Conservation (phyloP, 805 yeast genomes). For the Teunomyces tritomae region DNA sequence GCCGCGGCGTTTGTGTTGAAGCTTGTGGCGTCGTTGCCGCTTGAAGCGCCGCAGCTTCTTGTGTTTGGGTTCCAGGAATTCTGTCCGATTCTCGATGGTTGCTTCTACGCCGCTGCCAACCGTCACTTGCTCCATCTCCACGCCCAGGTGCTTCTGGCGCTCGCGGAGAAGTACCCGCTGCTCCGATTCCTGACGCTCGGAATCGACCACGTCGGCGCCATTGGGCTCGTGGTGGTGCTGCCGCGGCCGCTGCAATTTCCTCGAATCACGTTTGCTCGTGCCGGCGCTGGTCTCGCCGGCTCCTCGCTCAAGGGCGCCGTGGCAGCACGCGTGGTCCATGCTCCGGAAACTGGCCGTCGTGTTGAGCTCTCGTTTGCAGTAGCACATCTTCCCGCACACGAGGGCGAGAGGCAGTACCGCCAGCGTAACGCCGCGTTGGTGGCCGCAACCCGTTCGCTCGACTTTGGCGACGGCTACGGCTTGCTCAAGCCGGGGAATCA, state of each 20-base stretch:
- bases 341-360: constrained; percentile 13
- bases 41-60: constrained; percentile 42
- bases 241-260: constrained; percentile 37
- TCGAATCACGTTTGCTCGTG: constrained; percentile 25
- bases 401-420: constrained; percentile 50
- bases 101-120: constrained; percentile 38
- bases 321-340: constrained; percentile 17
- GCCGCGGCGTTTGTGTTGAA: constrained; percentile 28
- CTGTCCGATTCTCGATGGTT: constrained; percentile 54
- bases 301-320: constrained; percentile 75
- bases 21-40: constrained; percentile 25
- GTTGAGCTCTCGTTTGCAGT: constrained; percentile 58
- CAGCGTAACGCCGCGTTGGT: constrained; percentile 54
- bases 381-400: constrained; percentile 77
- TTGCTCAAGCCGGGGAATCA: constrained; percentile 54
- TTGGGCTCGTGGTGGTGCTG: constrained; percentile 52
- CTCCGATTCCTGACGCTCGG: constrained; percentile 41
- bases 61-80: constrained; percentile 71
- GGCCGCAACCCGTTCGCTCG: constrained; percentile 50
- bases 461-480: constrained; percentile 57
- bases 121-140: constrained; percentile 31
- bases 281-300: constrained; percentile 54
- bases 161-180: constrained; percentile 9
- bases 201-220: constrained; percentile 52
- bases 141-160: constrained; percentile 29